These are phyloP conservation scores for Edaphochlamys debaryana DNA, from an alignment of 139 green algal species.

Conservation along the genomic window DNA sequence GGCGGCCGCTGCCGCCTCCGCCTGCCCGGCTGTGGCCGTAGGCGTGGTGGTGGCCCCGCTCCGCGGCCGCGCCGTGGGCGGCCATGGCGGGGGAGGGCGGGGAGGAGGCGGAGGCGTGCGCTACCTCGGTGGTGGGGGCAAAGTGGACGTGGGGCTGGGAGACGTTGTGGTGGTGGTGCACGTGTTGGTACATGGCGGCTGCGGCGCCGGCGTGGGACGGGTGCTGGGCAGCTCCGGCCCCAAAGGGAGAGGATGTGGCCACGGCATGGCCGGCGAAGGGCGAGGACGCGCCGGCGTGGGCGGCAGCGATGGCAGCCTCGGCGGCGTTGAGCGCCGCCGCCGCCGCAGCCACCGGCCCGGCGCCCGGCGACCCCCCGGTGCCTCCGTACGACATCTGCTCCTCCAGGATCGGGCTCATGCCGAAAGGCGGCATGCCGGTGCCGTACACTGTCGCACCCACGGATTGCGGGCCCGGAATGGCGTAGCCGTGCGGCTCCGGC, in stretches of 20 bases:
- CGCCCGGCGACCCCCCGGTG: neutral
- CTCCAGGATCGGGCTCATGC: conserved; percentile 40
- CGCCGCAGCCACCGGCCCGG: neutral
- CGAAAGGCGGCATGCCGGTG: neutral
- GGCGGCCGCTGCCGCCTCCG: neutral
- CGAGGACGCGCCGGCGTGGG: too few species aligned
- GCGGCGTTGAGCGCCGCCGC: neutral
- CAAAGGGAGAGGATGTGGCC: too few species aligned
- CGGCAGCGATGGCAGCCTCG: neutral
- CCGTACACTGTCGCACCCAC: too few species aligned
- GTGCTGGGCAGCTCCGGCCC: too few species aligned
- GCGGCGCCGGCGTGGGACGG: too few species aligned
- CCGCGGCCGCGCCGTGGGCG: neutral
- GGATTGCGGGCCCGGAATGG: too few species aligned
- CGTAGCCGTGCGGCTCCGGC: too few species aligned
- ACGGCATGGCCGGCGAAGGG: too few species aligned
- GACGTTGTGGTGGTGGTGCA: neutral
- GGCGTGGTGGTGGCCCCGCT: neutral
- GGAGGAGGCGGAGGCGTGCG: conserved; percentile 3
- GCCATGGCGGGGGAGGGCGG: neutral
- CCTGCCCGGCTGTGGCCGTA: too few species aligned
- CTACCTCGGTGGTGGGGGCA: neutral
- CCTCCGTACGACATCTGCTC: conserved; percentile 7
- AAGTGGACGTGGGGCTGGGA: conserved; percentile 29
- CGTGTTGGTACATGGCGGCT: neutral